phyloP scores from a whole-genome alignment of 2,329 filamentous ascomycete genomes.

The Botrytis sinoallii region DNA sequence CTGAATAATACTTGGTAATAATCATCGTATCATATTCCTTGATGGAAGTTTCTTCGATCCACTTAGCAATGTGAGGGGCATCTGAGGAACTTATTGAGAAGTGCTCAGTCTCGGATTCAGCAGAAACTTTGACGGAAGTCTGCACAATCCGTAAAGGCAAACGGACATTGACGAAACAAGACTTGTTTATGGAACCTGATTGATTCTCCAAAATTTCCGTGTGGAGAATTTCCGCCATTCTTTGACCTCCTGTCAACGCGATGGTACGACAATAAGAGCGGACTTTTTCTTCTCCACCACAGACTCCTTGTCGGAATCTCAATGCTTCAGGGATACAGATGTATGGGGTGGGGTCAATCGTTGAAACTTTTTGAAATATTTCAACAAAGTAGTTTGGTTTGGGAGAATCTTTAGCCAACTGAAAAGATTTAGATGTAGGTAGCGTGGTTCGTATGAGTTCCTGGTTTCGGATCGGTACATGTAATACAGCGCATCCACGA shows the following conservation, averaged over 20 bases:
- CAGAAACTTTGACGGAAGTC: not conserved
- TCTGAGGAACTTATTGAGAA: not conserved
- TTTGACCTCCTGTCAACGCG: slow-evolving; percentile 59
- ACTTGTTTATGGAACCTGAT: not conserved
- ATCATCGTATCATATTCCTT: not conserved
- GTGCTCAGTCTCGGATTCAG: not conserved
- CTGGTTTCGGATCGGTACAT: slow-evolving; percentile 76
- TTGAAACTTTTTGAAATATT: slow-evolving; percentile 76
- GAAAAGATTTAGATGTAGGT: slow-evolving; percentile 77
- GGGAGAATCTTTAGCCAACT: slow-evolving; percentile 34
- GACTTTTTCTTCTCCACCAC: slow-evolving; percentile 73
- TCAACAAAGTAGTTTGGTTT: slow-evolving; percentile 53
- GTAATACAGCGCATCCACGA: slow-evolving; percentile 74
- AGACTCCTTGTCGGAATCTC: slow-evolving; percentile 61
- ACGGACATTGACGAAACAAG: slow-evolving; percentile 57
- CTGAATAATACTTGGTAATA: not conserved
- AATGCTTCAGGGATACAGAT: slow-evolving; percentile 70
- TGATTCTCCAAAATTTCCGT: slow-evolving; percentile 52
- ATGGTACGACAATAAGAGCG: slow-evolving; percentile 59
- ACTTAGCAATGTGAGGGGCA: not conserved
- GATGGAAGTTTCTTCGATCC: not conserved
- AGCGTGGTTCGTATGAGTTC: slow-evolving; percentile 68
- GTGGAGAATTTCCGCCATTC: slow-evolving; percentile 59
- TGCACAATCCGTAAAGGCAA: slow-evolving; percentile 48
- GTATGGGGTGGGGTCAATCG: slow-evolving; percentile 68